Percentiles rank a stretch among this genome's conserved stretches.
Evolutionary conservation across 768 basidiomycete species (phyloP).

Genomic region (Dioszegia aurantiaca): DNA sequence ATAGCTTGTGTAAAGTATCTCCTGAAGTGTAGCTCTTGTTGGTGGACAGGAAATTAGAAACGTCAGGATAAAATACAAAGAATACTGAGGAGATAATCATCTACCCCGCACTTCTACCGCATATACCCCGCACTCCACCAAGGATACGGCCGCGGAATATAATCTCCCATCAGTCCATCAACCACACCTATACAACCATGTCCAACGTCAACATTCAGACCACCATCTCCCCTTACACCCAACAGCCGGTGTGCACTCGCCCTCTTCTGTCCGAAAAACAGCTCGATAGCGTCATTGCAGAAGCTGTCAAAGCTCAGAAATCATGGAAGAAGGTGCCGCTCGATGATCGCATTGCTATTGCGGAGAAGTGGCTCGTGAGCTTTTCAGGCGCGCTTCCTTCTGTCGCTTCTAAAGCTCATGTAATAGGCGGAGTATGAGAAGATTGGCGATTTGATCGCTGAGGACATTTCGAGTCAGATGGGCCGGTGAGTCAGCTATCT

Average conservation of each 20-base stretch:
- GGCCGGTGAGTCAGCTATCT: conserved; percentile 81
- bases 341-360: conserved; percentile 66
- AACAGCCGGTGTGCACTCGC: conserved; percentile 66
- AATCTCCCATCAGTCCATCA: background rate
- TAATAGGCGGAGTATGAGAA: conserved; percentile 59
- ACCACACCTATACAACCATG: conserved; percentile 2
- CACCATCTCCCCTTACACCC: conserved; percentile 78
- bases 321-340: conserved; percentile 65
- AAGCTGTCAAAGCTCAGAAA: conserved; percentile 68
- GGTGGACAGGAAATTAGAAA: conserved; percentile 5
- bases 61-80: conserved; percentile 17
- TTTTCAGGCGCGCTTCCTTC: too few species aligned
- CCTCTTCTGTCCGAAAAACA: conserved; percentile 63
- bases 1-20: background rate
- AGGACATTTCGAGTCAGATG: conserved; percentile 85
- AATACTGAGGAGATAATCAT: background rate
- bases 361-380: conserved; percentile 68
- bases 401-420: conserved; percentile 5
- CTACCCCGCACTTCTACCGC: conserved; percentile 15
- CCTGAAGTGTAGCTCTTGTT: background rate
- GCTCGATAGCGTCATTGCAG: conserved; percentile 62
- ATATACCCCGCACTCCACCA: conserved; percentile 17
- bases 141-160: background rate
- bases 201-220: conserved; percentile 59
- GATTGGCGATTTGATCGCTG: conserved; percentile 62